Evolutionary conservation across 768 basidiomycete species (phyloP), one percentile per base, ranked within the genome.

Genomic region (Trametes maxima): DNA sequence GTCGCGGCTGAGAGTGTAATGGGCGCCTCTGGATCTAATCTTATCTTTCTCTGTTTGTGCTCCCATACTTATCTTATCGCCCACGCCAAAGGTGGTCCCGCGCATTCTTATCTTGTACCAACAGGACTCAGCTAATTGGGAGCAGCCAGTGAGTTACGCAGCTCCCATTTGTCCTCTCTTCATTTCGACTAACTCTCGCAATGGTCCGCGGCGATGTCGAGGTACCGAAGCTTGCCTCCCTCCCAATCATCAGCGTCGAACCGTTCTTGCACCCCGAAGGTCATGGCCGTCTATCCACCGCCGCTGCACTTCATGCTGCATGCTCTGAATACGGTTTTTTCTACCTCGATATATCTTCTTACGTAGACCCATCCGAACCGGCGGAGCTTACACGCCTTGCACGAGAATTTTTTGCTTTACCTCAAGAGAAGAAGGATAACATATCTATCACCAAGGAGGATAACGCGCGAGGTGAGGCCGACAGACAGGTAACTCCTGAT

Each of bases 291-390:
- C 72, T 75, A 14, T 75, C 79, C 4, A 77, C 80, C 1, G 74
- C 76, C 1, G 79, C 80, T 12, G 83, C 85, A 0, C 74, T 95
- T 17, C 93, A 94, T 67, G 70, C 75, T 0, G 92, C 92, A 8
- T 92, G 92, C 67, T 69, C 89, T 21, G 77, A 89, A 55, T 92
- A 85, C 57, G 94, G 94, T 0, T 96, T 96, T 80, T 95, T 96
- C 77, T 96, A 95, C 73, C 78, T 95, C 47, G 83, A 93, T 62
- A 77, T 94, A 46, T 82, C 85, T 2, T 74, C 79, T 3, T 90
- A 79, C 65, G 73, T 88, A 14, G 77, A 85, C 37, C 75, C 74
- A 0, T 69, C 76, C 0, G 88, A 93, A 66, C 81, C 87, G 11
- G 85, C 87, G 44, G 84, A 88, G 63, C 81, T 95, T 7, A 73